Percentiles rank a stretch among this genome's conserved stretches.
Conservation (phyloP, 2,329 filamentous ascomycete genomes). For the Ophiostoma triangulosporum region DNA sequence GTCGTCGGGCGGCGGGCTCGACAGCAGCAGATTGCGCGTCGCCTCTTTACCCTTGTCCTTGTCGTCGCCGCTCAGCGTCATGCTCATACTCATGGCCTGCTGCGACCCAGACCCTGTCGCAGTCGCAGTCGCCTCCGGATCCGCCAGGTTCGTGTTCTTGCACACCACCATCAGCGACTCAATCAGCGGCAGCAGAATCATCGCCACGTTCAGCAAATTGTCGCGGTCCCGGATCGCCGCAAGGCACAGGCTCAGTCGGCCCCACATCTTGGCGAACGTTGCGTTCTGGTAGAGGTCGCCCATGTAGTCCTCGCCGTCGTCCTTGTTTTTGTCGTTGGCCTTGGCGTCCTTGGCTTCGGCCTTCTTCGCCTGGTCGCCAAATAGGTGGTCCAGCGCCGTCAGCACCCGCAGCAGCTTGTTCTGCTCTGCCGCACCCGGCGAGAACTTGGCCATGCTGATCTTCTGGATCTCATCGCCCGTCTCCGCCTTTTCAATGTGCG, state of each 20-base stretch:
- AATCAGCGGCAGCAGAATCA: slow-evolving; percentile 84
- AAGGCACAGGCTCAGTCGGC: slow-evolving; percentile 78
- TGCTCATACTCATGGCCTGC: slow-evolving; percentile 7
- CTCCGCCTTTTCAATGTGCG: slow-evolving; percentile 74
- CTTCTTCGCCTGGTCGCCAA: slow-evolving; percentile 64
- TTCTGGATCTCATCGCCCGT: slow-evolving; percentile 92
- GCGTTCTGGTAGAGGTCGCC: slow-evolving; percentile 80
- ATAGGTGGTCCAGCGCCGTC: slow-evolving; percentile 89
- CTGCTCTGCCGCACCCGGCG: slow-evolving; percentile 88
- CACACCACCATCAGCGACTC: slow-evolving; percentile 98
- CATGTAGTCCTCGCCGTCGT: slow-evolving; percentile 68
- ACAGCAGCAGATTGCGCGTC: slow-evolving; percentile 37
- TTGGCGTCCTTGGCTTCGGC: slow-evolving; percentile 14
- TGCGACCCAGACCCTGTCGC: background rate
- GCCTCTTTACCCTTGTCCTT: slow-evolving; percentile 1
- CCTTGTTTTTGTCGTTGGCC: slow-evolving; percentile 1
- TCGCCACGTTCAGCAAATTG: slow-evolving; percentile 94
- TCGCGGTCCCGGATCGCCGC: slow-evolving; percentile 80
- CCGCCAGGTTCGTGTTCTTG: slow-evolving; percentile 83
- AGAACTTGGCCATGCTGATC: slow-evolving; percentile 87
- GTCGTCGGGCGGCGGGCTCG: slow-evolving; percentile 60
- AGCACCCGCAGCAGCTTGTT: slow-evolving; percentile 87
- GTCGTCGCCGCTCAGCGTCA: slow-evolving; percentile 4
- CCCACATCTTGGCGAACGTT: slow-evolving; percentile 84
- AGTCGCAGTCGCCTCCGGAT: slow-evolving; percentile 25